Percentiles rank a stretch among this genome's conserved stretches.
Conservation (phyloP, 345 rosid genomes). For the Geranium rotundifolium region DNA sequence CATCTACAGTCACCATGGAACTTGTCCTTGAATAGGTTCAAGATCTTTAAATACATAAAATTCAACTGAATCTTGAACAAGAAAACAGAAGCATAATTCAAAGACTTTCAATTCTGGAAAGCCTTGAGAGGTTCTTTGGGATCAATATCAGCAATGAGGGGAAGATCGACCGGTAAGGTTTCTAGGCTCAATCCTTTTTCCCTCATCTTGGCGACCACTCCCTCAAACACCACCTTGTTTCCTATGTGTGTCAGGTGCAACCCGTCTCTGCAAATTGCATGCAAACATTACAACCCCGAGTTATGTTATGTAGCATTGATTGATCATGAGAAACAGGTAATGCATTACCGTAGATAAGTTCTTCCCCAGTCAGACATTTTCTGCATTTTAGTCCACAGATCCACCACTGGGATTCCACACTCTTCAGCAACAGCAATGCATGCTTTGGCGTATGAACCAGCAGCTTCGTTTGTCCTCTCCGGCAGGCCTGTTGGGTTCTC, state of each 20-base stretch:
- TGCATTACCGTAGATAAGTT: conserved; percentile 38
- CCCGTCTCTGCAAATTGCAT: conserved; percentile 50
- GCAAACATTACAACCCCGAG: neutral
- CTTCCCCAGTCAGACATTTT: conserved; percentile 46
- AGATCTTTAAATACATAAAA: no score
- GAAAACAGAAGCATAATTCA: no score
- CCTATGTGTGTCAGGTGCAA: conserved; percentile 54
- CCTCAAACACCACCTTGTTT: conserved; percentile 60
- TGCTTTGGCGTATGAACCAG: conserved; percentile 55
- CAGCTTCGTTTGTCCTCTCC: conserved; percentile 89
- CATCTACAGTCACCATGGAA: no score
- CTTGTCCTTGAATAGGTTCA: no score
- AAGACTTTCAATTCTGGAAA: conserved; percentile 29
- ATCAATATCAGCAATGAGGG: conserved; percentile 46
- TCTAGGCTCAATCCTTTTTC: conserved; percentile 43
- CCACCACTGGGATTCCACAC: conserved; percentile 37
- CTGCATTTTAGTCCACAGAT: conserved; percentile 85
- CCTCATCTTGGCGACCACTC: conserved; percentile 45
- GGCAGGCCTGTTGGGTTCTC: conserved; percentile 55
- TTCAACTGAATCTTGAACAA: no score
- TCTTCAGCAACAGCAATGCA: conserved; percentile 48
- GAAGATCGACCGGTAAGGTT: conserved; percentile 47
- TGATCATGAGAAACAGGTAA: neutral
- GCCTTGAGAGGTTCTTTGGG: conserved; percentile 49
- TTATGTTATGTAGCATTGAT: no score